Percentiles rank a stretch among this genome's conserved stretches.
Evolutionary conservation across 2,329 filamentous ascomycete species (phyloP).

Genomic region (Grosmannia clavigera): DNA sequence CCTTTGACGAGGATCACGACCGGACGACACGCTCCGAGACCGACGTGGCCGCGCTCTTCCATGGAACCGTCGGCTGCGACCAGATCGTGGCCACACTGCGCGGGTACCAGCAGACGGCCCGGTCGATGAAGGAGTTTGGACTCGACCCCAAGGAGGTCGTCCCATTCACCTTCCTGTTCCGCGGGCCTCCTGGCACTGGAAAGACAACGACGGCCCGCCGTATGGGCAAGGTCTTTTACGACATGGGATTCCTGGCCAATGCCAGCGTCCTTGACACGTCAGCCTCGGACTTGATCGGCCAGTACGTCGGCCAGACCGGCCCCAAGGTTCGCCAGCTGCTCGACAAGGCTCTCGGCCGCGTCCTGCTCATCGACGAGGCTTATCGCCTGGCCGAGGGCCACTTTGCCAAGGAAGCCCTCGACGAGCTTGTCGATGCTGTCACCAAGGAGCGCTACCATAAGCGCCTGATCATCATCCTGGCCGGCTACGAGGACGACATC

Average conservation of each 20-base stretch:
- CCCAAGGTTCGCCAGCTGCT: constrained; percentile 50
- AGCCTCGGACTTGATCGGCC: constrained; percentile 53
- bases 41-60: constrained; percentile 42
- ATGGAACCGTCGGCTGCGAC: constrained; percentile 45
- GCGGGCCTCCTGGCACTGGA: constrained; percentile 48
- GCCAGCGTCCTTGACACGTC: constrained; percentile 42
- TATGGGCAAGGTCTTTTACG: constrained; percentile 64
- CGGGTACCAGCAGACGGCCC: constrained; percentile 39
- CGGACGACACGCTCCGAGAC: constrained; percentile 33
- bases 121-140: constrained; percentile 34
- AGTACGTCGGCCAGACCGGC: constrained; percentile 58
- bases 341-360: constrained; percentile 49
- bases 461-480: constrained; percentile 55
- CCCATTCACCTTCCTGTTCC: constrained; percentile 58
- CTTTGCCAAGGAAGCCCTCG: constrained; percentile 45
- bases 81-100: constrained; percentile 38
- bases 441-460: constrained; percentile 44
- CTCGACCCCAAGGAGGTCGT: constrained; percentile 46
- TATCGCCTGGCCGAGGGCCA: constrained; percentile 47
- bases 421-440: constrained; percentile 38
- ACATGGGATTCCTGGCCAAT: constrained; percentile 55
- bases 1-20: constrained; percentile 49
- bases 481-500: constrained; percentile 56
- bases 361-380: constrained; percentile 62
- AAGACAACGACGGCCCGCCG: constrained; percentile 63